Conservation (phyloP, 192 early-diverging fungal species). For the Polychytrium aggregatum region DNA sequence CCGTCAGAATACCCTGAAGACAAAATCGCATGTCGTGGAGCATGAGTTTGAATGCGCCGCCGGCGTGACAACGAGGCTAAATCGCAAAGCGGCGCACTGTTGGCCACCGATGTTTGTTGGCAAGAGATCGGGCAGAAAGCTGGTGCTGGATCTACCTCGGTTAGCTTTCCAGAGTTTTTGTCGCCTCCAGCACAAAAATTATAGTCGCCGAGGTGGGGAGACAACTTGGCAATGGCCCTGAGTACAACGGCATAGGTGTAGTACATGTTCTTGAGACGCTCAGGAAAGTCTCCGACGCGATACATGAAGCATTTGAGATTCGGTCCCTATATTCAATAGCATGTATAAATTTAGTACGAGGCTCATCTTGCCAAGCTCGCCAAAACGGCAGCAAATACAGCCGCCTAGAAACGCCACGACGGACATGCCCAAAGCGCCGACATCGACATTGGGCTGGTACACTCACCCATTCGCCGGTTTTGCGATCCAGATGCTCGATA, state of each 20-base stretch:
- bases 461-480: slow-evolving; percentile 76
- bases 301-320: slow-evolving; percentile 85
- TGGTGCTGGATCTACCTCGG: no score
- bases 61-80: no score
- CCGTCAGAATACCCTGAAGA: slow-evolving; percentile 39
- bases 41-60: no score
- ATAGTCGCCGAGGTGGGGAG: slow-evolving; percentile 60
- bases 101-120: neutral
- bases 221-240: slow-evolving; percentile 74
- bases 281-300: slow-evolving; percentile 79
- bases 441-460: no score
- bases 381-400: no score
- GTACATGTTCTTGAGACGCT: slow-evolving; percentile 91
- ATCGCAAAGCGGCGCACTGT: no score
- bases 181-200: slow-evolving; percentile 58
- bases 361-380: neutral
- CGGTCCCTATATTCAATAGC: slow-evolving; percentile 33
- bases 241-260: slow-evolving; percentile 83
- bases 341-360: slow-evolving; percentile 3
- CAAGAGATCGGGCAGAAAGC: no score
- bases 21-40: no score
- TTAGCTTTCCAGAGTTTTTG: no score
- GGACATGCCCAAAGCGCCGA: no score
- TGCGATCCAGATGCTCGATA: slow-evolving; percentile 79
- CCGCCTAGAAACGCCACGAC: no score